Base-by-base conservation (phyloP, 2,329 filamentous ascomycete species). In the Westerdykella sp. region DNA sequence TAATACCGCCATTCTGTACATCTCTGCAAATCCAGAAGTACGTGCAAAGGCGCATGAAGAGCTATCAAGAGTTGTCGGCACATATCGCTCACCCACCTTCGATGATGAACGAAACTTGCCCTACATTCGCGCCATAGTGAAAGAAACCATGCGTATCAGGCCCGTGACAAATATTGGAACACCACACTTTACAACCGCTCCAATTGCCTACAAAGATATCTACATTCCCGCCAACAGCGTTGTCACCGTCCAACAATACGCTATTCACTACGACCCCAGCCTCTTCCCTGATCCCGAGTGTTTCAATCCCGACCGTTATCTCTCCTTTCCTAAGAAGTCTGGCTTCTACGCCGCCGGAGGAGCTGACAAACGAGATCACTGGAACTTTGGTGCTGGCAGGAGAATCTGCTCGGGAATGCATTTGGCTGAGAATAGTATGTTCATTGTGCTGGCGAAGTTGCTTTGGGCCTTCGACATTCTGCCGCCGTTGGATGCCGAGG, bases 391-490 rank as follows among this genome's bases (percentile, higher is more conserved):
- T 5, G 72, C 66, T 13, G 69, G 71, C 4, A 59, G 71, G 4
- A 60, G 69, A 6, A 64, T 73, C 11, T 74, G 71, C 44, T 64
- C 67, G 4, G 71, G 69, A 1, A 50, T 66, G 4, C 56, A 68
- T 36, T 50, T 73, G n/a, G 72, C 72, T 0, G 70, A 73, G 21
- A 62, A 62, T 10, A 66, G 67, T 3, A 50, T 73, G 30, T 73
- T 65, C 45, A 51, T 73, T 34, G 67, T 57, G 25, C 54, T 73
- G 9, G 72, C 67, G 0, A 73, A 73, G 35, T 55, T 68, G 0
- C 51, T 81, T 2, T 70, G 77, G 1, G 71, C 68, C 0, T 78
- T 79, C 41, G 60, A 68, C 9, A 62, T 77, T 5, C 41, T 49
- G 14, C 71, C 72, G 42, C 54, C 57, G 0, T 15, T 69, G 14